Conservation (phyloP, 257 asterid genomes). For the Fraxinus cuspidata region DNA sequence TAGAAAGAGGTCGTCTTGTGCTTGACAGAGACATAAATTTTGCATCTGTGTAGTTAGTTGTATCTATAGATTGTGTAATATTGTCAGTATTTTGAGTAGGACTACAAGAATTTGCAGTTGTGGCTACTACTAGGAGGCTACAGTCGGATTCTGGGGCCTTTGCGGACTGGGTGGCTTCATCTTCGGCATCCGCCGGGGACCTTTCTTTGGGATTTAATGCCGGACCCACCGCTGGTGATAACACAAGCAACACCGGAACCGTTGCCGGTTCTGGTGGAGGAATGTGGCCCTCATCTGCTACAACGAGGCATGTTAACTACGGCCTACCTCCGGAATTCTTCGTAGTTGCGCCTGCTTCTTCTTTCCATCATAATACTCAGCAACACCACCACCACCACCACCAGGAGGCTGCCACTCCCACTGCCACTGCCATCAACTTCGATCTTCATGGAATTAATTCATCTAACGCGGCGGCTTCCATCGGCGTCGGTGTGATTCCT, state of each 20-base stretch:
- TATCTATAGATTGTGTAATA: not conserved
- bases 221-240: constrained; percentile 37
- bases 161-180: constrained; percentile 72
- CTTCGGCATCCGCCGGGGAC: constrained; percentile 61
- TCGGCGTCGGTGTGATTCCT: constrained; percentile 51
- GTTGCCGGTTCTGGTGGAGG: constrained; percentile 35
- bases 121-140: constrained; percentile 71
- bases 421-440: constrained; percentile 45
- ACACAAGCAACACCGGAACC: constrained; percentile 10
- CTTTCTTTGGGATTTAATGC: constrained; percentile 82
- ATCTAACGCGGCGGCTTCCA: constrained; percentile 27
- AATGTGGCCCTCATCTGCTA: constrained; percentile 58
- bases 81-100: not conserved
- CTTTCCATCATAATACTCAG: constrained; percentile 38
- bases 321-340: constrained; percentile 63
- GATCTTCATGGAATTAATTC: constrained; percentile 42
- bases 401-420: constrained; percentile 3
- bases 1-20: constrained; percentile 1
- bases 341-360: constrained; percentile 63
- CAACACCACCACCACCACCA: constrained; percentile 25
- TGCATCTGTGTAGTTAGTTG: constrained; percentile 2
- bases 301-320: constrained; percentile 59
- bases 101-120: constrained; percentile 38
- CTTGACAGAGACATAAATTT: constrained; percentile 23
- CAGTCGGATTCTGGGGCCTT: constrained; percentile 63